phyloP scores from a whole-genome alignment of 78 protist genomes.

The Diacronema lutheri region DNA sequence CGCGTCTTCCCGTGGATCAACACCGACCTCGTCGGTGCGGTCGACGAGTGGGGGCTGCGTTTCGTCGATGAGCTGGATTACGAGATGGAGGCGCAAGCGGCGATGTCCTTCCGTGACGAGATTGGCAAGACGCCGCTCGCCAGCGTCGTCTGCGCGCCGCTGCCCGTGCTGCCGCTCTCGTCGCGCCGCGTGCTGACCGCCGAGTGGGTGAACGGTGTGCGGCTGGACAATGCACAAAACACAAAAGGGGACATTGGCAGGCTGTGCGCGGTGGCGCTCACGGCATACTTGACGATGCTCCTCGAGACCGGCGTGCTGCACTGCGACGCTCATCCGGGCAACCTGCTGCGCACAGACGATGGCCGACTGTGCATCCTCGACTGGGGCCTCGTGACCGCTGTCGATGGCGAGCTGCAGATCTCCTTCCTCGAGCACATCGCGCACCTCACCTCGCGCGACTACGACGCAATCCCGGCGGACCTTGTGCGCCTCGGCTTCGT shows the following conservation, averaged over 20 bases:
- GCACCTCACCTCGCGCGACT: not conserved
- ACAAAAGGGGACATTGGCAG: not conserved
- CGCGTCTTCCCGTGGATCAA: not conserved
- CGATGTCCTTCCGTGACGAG: not conserved
- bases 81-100: not conserved
- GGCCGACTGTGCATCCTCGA: conserved; percentile 47
- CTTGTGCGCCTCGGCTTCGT: conserved; percentile 24
- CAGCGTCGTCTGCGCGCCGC: not conserved
- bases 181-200: conserved; percentile 18
- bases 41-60: conserved; percentile 35
- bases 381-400: conserved; percentile 8
- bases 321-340: conserved; percentile 53
- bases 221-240: not conserved
- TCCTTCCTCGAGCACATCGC: conserved; percentile 14
- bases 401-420: not conserved
- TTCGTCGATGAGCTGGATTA: conserved; percentile 42
- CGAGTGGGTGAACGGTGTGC: conserved; percentile 23
- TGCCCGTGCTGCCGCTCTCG: not conserved
- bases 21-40: not conserved
- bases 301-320: conserved; percentile 27
- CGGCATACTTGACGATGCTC: conserved; percentile 29
- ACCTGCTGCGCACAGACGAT: conserved; percentile 29
- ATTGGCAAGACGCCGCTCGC: not conserved
- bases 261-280: conserved; percentile 32
- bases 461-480: not conserved